Evolutionary conservation across 1,284 basidiomycete species (phyloP).

Genomic region (Hymenochaete sp.): DNA sequence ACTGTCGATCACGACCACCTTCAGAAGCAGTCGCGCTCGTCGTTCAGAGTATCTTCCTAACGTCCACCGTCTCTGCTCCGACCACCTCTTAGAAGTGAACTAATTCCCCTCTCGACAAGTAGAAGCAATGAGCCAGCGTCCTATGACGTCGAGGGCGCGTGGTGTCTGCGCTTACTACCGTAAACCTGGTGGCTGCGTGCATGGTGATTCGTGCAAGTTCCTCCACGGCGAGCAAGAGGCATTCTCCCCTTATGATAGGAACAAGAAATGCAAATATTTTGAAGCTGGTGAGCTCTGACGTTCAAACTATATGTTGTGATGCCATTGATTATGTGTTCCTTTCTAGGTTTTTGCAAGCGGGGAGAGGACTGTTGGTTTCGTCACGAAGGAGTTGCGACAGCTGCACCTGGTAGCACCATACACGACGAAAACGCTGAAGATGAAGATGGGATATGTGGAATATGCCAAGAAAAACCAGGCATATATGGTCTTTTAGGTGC

Average conservation of each 20-base stretch:
- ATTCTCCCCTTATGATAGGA: slow-evolving; percentile 58
- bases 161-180: slow-evolving; percentile 57
- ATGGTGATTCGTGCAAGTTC: slow-evolving; percentile 62
- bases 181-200: slow-evolving; percentile 54
- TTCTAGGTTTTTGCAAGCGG: slow-evolving; percentile 53
- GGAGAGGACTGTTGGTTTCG: slow-evolving; percentile 66
- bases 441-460: slow-evolving; percentile 46
- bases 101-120: no score
- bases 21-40: no score
- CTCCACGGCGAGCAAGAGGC: slow-evolving; percentile 47
- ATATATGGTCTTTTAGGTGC: slow-evolving; percentile 61
- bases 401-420: slow-evolving; percentile 15
- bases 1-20: no score
- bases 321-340: not conserved
- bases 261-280: slow-evolving; percentile 59
- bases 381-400: slow-evolving; percentile 32
- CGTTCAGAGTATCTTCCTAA: no score
- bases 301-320: not conserved
- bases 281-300: slow-evolving; percentile 36
- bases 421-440: slow-evolving; percentile 25
- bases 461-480: slow-evolving; percentile 63
- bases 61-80: no score
- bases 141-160: slow-evolving; percentile 36
- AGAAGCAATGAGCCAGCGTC: slow-evolving; percentile 23
- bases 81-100: no score